A percentile compares a stretch with the other conserved stretches of the same genome.
Conservation (phyloP, 2,329 filamentous ascomycete genomes). For the Alternaria tenuissima region DNA sequence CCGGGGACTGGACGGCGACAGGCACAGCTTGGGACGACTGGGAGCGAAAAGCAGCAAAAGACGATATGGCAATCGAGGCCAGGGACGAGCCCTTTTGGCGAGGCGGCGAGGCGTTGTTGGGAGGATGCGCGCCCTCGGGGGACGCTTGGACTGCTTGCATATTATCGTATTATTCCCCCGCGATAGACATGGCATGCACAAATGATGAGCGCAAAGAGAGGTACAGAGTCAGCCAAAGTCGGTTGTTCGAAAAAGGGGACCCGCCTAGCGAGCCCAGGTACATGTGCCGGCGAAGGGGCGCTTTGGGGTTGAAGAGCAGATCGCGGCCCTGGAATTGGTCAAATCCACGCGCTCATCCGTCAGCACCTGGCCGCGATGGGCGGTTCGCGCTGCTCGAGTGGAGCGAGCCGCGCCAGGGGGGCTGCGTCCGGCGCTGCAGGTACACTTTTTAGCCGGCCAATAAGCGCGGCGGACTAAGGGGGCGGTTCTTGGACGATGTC, state of each 20-base stretch:
- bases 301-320: conserved; percentile 36
- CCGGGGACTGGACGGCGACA: conserved; percentile 47
- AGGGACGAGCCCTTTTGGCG: conserved; percentile 48
- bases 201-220: conserved; percentile 37
- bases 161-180: conserved; percentile 35
- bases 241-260: conserved; percentile 42
- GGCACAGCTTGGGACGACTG: conserved; percentile 26
- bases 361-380: conserved; percentile 21
- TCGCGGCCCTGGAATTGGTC: conserved; percentile 43
- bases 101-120: conserved; percentile 34
- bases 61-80: conserved; percentile 52
- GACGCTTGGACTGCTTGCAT: conserved; percentile 46
- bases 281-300: conserved; percentile 34
- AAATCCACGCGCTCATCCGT: conserved; percentile 30
- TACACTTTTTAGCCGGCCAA: conserved; percentile 29
- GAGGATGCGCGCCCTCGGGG: conserved; percentile 30
- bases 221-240: conserved; percentile 34
- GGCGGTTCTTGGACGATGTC: neutral
- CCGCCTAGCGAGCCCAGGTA: conserved; percentile 31
- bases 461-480: conserved; percentile 4
- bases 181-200: conserved; percentile 49
- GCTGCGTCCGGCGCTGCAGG: conserved; percentile 31
- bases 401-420: conserved; percentile 33
- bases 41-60: conserved; percentile 56
- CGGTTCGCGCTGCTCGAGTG: conserved; percentile 36